Base-by-base conservation (phyloP, 2,329 filamentous ascomycete genomes). In the Exophiala oligosperma region DNA sequence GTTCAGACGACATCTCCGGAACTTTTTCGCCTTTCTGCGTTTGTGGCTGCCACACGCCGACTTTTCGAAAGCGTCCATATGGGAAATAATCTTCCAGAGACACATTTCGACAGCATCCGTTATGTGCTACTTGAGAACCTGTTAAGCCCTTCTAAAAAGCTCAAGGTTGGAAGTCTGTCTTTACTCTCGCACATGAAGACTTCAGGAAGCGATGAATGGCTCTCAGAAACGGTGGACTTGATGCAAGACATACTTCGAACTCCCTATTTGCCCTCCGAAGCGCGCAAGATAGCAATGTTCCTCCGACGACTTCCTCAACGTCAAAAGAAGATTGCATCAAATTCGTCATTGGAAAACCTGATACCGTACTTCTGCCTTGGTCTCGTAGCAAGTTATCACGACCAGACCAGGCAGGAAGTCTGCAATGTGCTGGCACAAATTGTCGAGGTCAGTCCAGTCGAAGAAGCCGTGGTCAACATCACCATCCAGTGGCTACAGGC, bases 291-390 rank as follows among this genome's bases (percentile, higher is more conserved):
- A 35, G 88, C 90, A 1, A 95, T 97, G 83, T 86, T 93, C 62
- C 82, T 97, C 54, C 88, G 93, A 48, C 92, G 91, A 68, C 80
- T 97, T 44, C 87, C 81, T 1, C 75, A 81, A 14, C 71, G 79
- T 21, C 96, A 94, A 70, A 74, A 81, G 4, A 78, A 82, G 24
- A 70, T 87, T 8, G 76, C 79, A 41, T 76, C 82, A 1, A 79
- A 83, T 38, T 83, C 83, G 1, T 90, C 88, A 84, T 76, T 95
- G 63, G 80, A 83, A 58, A 81, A 83, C 66, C 85, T 91, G 5
- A 82, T 97, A 29, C 90, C 92, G 0, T 81, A 84, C 0, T 97
- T 92, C 68, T 86, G 91, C 67, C 96, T 97, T 67, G 94, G 94
- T 49, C 83, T 97, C 73, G 81, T 97, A 59, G 94, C 92, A 0